Percentiles rank a stretch among this genome's conserved stretches.
Conservation (phyloP, 2,329 filamentous ascomycete genomes). For the Dothideomycetidae sp. region DNA sequence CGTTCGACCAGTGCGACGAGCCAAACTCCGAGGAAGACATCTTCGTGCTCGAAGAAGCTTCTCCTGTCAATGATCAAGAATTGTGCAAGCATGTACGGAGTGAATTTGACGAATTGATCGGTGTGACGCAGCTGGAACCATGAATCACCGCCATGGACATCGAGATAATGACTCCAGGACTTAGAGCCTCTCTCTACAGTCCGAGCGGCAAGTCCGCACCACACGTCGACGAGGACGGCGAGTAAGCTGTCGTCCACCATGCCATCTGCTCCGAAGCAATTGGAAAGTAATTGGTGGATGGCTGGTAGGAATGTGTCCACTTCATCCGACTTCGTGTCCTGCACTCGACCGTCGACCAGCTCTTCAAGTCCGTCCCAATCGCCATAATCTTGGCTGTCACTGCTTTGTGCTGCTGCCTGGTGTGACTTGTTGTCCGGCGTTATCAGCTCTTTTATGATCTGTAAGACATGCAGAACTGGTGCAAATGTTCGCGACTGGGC, state of each 20-base stretch:
- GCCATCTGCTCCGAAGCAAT: constrained; percentile 45
- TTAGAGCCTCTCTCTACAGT: constrained; percentile 31
- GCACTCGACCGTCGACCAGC: constrained; percentile 1
- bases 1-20: constrained; percentile 43
- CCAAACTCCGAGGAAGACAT: constrained; percentile 39
- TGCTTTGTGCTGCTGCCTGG: constrained; percentile 27
- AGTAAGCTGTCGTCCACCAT: constrained; percentile 41
- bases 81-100: constrained; percentile 30
- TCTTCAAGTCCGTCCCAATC: constrained; percentile 43
- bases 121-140: constrained; percentile 35
- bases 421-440: constrained; percentile 12
- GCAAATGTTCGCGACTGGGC: constrained; percentile 25
- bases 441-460: constrained; percentile 32
- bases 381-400: constrained; percentile 52
- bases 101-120: constrained; percentile 31
- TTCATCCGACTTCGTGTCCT: background rate
- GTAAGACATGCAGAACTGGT: constrained; percentile 36
- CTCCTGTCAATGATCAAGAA: constrained; percentile 26
- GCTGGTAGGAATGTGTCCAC: constrained; percentile 14
- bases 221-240: constrained; percentile 38
- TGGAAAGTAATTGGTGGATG: constrained; percentile 42
- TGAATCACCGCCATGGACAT: constrained; percentile 37
- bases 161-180: constrained; percentile 43
- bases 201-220: constrained; percentile 36
- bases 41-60: constrained; percentile 32